Percentiles rank a stretch among this genome's conserved stretches.
Conservation (phyloP, 108 stramenopile species). For the Pseudonitzschia multistriata region DNA sequence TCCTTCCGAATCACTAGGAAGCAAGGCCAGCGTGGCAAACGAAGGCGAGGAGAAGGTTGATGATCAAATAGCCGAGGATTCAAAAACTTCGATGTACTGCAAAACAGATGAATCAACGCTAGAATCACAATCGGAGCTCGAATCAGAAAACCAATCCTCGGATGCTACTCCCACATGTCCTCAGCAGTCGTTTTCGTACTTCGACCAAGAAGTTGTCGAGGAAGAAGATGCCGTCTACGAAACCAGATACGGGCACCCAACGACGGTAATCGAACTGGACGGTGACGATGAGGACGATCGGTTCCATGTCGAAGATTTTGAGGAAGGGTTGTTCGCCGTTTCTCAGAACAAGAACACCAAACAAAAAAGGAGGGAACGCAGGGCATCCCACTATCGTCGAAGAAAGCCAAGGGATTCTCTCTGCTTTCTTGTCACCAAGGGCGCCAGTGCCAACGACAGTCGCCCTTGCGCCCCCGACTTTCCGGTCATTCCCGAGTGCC, state of each 20-base stretch:
- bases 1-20: neutral
- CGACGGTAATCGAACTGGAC: neutral
- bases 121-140: too few species aligned
- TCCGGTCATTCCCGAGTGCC: neutral
- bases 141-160: neutral
- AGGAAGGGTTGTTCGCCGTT: conserved; percentile 3
- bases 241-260: neutral
- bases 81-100: too few species aligned
- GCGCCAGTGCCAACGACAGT: too few species aligned
- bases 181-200: too few species aligned
- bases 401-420: neutral
- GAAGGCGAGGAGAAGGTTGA: too few species aligned
- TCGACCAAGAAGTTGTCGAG: neutral
- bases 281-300: neutral
- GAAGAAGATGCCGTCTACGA: neutral
- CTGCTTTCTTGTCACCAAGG: conserved; percentile 1
- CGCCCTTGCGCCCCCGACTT: too few species aligned
- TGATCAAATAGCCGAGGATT: too few species aligned
- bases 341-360: neutral
- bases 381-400: neutral
- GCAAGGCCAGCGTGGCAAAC: neutral
- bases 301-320: neutral
- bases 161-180: neutral
- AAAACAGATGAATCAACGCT: too few species aligned
- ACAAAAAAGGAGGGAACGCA: neutral